Evolutionary conservation across 1,284 basidiomycete species (phyloP).

Genomic region (Sporisorium iseilematis-ciliati): DNA sequence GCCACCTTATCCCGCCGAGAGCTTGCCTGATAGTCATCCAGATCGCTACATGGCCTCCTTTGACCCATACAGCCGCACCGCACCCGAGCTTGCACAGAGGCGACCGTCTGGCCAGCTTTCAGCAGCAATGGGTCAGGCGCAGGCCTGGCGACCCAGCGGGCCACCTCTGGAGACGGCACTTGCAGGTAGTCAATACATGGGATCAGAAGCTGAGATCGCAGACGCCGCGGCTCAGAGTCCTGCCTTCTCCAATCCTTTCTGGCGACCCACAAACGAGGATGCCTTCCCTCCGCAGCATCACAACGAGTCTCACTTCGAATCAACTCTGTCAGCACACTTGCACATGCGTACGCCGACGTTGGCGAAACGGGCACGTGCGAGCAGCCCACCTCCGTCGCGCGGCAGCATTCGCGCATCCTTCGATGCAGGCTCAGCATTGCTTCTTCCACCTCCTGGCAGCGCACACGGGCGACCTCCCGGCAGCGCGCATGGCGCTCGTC

Average conservation of each 20-base stretch:
- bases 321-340: conserved; percentile 55
- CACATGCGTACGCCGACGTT: conserved; percentile 57
- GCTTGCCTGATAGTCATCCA: conserved; percentile 18
- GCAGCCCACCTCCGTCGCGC: conserved; percentile 46
- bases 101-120: conserved; percentile 26
- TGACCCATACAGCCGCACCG: conserved; percentile 21
- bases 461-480: conserved; percentile 49
- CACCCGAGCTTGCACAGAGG: conserved; percentile 7
- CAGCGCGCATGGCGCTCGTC: conserved; percentile 41
- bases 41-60: conserved; percentile 30
- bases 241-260: conserved; percentile 48
- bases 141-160: conserved; percentile 26
- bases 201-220: conserved; percentile 7
- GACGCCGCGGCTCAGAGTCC: conserved; percentile 10
- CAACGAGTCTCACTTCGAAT: conserved; percentile 44
- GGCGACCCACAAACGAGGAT: conserved; percentile 25
- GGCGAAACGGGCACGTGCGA: conserved; percentile 37
- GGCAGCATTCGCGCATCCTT: conserved; percentile 40
- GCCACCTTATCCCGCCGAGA: conserved; percentile 11
- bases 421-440: conserved; percentile 33
- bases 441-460: conserved; percentile 48
- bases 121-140: conserved; percentile 5
- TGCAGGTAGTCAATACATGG: conserved; percentile 40
- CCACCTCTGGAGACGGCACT: conserved; percentile 41
- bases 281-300: conserved; percentile 16